A percentile compares a stretch with the other conserved stretches of the same genome.
These are phyloP conservation scores for Draba incana DNA, from an alignment of 345 rosid species.

Conservation along the genomic window DNA sequence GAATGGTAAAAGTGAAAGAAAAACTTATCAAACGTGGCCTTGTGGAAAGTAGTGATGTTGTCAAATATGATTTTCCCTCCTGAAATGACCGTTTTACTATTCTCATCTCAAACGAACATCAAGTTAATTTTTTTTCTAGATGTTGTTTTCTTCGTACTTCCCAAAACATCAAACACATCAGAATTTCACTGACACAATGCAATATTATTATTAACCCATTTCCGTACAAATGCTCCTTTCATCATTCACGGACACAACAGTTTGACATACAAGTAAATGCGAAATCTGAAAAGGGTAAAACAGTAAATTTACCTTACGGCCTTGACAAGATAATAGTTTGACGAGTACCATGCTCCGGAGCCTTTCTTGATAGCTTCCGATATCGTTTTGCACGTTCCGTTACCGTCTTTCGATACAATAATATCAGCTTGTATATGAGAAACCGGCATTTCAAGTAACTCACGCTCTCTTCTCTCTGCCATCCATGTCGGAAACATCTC, in stretches of 20 bases:
- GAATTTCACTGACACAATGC: constrained; percentile 25
- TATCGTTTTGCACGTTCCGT: constrained; percentile 81
- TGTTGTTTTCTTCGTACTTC: constrained; percentile 80
- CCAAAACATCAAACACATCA: constrained; percentile 7
- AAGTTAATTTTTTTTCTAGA: constrained; percentile 80
- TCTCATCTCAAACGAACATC: constrained; percentile 95
- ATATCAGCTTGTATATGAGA: constrained; percentile 79
- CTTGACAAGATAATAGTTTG: constrained; percentile 77
- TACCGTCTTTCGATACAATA: constrained; percentile 80
- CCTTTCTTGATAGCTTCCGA: constrained; percentile 88
- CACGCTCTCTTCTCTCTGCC: constrained; percentile 59
- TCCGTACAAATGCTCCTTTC: constrained; percentile 11
- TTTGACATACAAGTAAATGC: neutral
- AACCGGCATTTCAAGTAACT: constrained; percentile 55
- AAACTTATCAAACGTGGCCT: constrained; percentile 82
- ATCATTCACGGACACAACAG: constrained; percentile 22
- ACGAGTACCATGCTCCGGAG: constrained; percentile 68
- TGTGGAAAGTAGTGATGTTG: constrained; percentile 83
- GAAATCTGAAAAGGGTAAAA: constrained; percentile 15
- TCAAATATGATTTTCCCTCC: constrained; percentile 69
- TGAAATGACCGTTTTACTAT: constrained; percentile 69
- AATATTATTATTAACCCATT: constrained; percentile 16
- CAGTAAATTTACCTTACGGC: constrained; percentile 77
- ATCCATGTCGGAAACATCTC: constrained; percentile 68
- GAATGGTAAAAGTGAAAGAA: neutral